Conservation (phyloP, 805 yeast species). For the Danielozyma ontarioensis region DNA sequence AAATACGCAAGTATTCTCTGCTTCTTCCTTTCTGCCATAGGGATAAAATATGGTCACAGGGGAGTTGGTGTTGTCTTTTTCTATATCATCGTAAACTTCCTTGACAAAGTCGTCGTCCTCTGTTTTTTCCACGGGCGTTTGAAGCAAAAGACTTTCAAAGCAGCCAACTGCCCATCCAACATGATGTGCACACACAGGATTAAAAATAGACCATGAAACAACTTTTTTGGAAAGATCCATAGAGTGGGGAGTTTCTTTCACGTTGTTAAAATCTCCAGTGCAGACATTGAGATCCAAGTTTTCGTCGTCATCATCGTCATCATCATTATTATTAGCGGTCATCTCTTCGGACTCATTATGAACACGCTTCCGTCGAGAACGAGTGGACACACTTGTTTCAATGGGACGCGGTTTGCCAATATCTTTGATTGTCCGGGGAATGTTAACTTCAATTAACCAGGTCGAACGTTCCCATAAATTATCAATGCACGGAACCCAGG, state of each 20-base stretch:
- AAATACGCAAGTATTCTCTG: constrained; percentile 69
- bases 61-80: constrained; percentile 24
- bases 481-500: constrained; percentile 98
- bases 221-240: constrained; percentile 69
- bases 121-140: constrained; percentile 29
- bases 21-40: constrained; percentile 52
- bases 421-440: constrained; percentile 75
- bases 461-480: constrained; percentile 82
- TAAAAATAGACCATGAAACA: constrained; percentile 66
- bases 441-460: constrained; percentile 86
- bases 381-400: constrained; percentile 14
- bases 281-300: constrained; percentile 55
- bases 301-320: constrained; percentile 42
- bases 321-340: constrained; percentile 33
- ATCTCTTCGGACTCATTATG: constrained; percentile 14
- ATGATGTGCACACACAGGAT: constrained; percentile 90
- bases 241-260: constrained; percentile 70
- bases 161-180: constrained; percentile 94
- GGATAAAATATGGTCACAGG: constrained; percentile 56
- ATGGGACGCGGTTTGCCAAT: constrained; percentile 47
- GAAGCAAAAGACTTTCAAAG: constrained; percentile 58
- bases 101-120: constrained; percentile 29
- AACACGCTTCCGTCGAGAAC: constrained; percentile 4
- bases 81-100: constrained; percentile 23
- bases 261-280: constrained; percentile 64